A percentile compares a stretch with the other conserved stretches of the same genome.
Evolutionary conservation across 2,329 filamentous ascomycete genomes (phyloP).

Genomic region (Didymella arachidicola): DNA sequence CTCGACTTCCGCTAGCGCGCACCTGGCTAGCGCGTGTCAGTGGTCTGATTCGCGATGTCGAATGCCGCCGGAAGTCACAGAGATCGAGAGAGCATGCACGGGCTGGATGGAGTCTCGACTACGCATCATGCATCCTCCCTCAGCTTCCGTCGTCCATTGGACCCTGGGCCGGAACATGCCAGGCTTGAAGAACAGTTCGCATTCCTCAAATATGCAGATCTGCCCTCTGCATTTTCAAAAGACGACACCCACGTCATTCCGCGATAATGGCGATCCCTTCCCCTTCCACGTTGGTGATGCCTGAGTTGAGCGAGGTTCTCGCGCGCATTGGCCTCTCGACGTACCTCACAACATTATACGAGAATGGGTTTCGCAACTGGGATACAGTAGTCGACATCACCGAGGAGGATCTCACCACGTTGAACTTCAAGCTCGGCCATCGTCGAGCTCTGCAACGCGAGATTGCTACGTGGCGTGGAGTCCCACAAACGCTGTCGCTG

Average conservation of each 20-base stretch:
- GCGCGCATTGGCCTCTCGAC: slow-evolving; percentile 41
- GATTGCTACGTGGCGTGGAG: slow-evolving; percentile 49
- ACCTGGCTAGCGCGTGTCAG: slow-evolving; percentile 3
- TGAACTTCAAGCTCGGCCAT: slow-evolving; percentile 53
- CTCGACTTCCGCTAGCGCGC: background rate
- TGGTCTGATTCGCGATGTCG: slow-evolving; percentile 10
- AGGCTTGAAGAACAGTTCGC: slow-evolving; percentile 22
- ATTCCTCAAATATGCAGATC: slow-evolving; percentile 32
- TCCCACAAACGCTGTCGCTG: slow-evolving; percentile 37
- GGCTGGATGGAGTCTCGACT: slow-evolving; percentile 16
- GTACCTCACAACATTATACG: slow-evolving; percentile 39
- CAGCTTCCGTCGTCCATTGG: slow-evolving; percentile 22
- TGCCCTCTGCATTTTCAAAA: slow-evolving; percentile 20
- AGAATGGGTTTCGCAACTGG: slow-evolving; percentile 51
- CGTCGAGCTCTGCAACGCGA: slow-evolving; percentile 51
- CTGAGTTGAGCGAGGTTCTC: slow-evolving; percentile 41
- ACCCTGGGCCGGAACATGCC: slow-evolving; percentile 25
- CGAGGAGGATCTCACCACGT: slow-evolving; percentile 48
- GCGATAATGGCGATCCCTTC: slow-evolving; percentile 36
- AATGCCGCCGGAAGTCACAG: background rate
- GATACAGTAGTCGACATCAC: slow-evolving; percentile 52
- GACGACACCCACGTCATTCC: slow-evolving; percentile 32
- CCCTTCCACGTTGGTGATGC: slow-evolving; percentile 29
- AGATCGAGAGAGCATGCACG: slow-evolving; percentile 7
- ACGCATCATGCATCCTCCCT: slow-evolving; percentile 23